Evolutionary conservation across 1,284 basidiomycete species (phyloP), one percentile per base, ranked within the genome.

Genomic region (Schizophyllum amplum): DNA sequence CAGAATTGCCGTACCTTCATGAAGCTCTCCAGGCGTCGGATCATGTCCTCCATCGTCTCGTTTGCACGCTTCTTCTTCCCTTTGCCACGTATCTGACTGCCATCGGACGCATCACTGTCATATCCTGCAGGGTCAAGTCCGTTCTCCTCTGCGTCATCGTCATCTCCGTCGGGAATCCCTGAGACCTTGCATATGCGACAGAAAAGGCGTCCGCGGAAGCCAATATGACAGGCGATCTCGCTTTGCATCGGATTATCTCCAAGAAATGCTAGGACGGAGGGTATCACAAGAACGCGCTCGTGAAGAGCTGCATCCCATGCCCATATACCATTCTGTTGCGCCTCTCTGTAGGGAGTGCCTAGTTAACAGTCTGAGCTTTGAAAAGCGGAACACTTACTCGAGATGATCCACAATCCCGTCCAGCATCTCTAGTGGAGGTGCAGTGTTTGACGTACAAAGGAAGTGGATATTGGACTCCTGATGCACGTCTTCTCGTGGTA

Each of bases 161-260:
- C n/a, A 5, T 49, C 47, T 5, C 47, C 22, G 6, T 5, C 47
- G 22, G 6, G 6, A n/a, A n/a, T 13, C 22, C 47, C 47, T 7
- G 22, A n/a, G 5, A 49, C 47, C 22, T 49, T 49, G 48, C 72
- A 75, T 0, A 57, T 57, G 0, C 69, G 65, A 55, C 72, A 75
- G 54, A 74, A 71, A 7, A 60, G 62, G 33, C 70, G 71, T 0
- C 70, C 72, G 1, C 17, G 42, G 2, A 71, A 52, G 0, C 73
- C 70, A 26, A 74, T 67, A 56, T 75, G 72, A 23, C 64, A 71
- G 1, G 68, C 65, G 49, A 75, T 61, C 54, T 74, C 69, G 52
- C 72, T 74, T 54, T 71, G 68, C 72, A 74, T 75, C 0, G 72
- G 73, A 59, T 75, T 75, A 57, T 75, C 70, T 2, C 72, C 72